phyloP scores from a whole-genome alignment of 768 basidiomycete species.

The Mycena metata region DNA sequence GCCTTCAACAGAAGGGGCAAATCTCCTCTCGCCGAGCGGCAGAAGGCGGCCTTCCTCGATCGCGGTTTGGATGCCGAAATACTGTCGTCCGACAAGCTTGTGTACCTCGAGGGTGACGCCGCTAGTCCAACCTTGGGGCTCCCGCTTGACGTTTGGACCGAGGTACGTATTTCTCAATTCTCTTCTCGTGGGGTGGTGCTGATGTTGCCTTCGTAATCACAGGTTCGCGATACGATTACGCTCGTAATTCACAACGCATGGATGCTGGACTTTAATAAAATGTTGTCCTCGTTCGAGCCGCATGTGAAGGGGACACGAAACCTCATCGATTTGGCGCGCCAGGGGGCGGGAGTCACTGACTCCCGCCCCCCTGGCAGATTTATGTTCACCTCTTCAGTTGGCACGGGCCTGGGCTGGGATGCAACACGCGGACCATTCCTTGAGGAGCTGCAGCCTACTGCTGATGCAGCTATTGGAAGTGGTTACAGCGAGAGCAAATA shows the following conservation, averaged over 20 bases:
- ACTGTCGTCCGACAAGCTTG: constrained; percentile 33
- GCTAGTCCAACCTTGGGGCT: constrained; percentile 42
- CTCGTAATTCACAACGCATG: constrained; percentile 59
- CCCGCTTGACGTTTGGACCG: constrained; percentile 35
- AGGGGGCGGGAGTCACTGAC: constrained; percentile 38
- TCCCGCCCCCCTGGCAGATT: no score
- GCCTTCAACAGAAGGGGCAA: constrained; percentile 47
- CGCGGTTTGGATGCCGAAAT: constrained; percentile 23
- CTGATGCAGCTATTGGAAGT: constrained; percentile 47
- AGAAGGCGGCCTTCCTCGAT: constrained; percentile 26
- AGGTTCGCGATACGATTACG: constrained; percentile 39
- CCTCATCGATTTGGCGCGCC: constrained; percentile 54
- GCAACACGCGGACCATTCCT: constrained; percentile 45
- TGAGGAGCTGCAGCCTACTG: constrained; percentile 49
- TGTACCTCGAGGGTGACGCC: constrained; percentile 47
- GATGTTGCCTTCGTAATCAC: not conserved
- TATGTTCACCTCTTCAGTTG: constrained; percentile 55
- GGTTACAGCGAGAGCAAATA: constrained; percentile 54
- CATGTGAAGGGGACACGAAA: constrained; percentile 58
- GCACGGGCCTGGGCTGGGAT: constrained; percentile 46
- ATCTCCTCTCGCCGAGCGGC: constrained; percentile 9
- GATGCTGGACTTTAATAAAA: constrained; percentile 63
- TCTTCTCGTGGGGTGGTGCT: not conserved
- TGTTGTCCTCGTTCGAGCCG: constrained; percentile 59
- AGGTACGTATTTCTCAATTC: constrained; percentile 30